phyloP scores from a whole-genome alignment of 495 filamentous ascomycete genomes.

The Xylaria acuta region DNA sequence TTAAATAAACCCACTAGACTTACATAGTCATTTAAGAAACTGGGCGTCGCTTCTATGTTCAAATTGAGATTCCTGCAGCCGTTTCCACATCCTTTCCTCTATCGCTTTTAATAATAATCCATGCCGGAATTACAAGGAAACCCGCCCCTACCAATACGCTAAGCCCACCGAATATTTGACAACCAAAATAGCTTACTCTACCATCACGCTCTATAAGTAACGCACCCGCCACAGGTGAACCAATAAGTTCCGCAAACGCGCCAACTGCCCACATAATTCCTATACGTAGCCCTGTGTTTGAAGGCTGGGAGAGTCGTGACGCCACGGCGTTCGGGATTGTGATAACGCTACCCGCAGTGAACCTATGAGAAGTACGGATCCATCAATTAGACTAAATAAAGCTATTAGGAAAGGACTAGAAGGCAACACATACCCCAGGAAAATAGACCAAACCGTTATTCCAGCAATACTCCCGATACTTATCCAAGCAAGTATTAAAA shows the following conservation, averaged over 20 bases:
- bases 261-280: conserved; percentile 13
- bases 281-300: conserved; percentile 9
- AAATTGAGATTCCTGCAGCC: not conserved
- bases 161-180: conserved; percentile 15
- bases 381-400: not conserved
- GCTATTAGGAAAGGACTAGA: not conserved
- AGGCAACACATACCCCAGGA: conserved; percentile 1
- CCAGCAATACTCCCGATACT: not conserved
- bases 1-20: no score
- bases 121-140: conserved; percentile 8
- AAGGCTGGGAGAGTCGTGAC: not conserved
- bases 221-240: conserved; percentile 5
- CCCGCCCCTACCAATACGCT: conserved; percentile 11
- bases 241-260: conserved; percentile 11
- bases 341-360: conserved; percentile 14
- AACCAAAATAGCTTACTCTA: conserved; percentile 15
- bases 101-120: not conserved
- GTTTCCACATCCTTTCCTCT: not conserved
- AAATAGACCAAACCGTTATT: conserved; percentile 18
- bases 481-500: not conserved
- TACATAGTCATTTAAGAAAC: not conserved
- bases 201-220: conserved; percentile 4
- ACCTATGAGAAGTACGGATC: not conserved
- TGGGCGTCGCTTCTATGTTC: not conserved
- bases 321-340: conserved; percentile 16